Percentiles rank a stretch among this genome's conserved stretches.
Conservation (phyloP, 1,284 basidiomycete species). For the Malassezia cuniculi region DNA sequence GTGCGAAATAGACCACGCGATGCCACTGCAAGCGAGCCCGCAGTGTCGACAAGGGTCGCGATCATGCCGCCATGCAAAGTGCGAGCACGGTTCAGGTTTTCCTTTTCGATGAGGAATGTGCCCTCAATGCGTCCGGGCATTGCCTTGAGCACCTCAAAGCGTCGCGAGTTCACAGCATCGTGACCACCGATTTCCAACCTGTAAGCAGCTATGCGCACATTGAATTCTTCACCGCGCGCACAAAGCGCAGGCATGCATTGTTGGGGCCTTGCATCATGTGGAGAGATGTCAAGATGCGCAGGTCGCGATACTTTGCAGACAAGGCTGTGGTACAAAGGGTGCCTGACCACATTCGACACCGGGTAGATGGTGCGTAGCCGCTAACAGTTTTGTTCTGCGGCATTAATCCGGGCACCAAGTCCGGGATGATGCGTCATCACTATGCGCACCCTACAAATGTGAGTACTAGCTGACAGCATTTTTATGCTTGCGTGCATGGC, state of each 20-base stretch:
- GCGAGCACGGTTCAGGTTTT: slow-evolving; percentile 37
- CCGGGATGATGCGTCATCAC: slow-evolving; percentile 9
- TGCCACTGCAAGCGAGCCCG: slow-evolving; percentile 69
- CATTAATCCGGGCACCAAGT: slow-evolving; percentile 11
- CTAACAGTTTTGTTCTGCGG: slow-evolving; percentile 10
- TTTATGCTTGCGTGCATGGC: slow-evolving; percentile 7
- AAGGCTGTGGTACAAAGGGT: neutral
- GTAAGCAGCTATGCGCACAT: slow-evolving; percentile 7
- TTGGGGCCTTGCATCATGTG: slow-evolving; percentile 2
- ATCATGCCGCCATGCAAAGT: slow-evolving; percentile 71
- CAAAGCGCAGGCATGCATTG: slow-evolving; percentile 22
- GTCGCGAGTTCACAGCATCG: slow-evolving; percentile 27
- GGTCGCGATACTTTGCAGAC: slow-evolving; percentile 7
- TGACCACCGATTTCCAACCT: slow-evolving; percentile 21
- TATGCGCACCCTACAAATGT: slow-evolving; percentile 12
- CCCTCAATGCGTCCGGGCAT: slow-evolving; percentile 24
- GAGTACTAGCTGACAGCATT: slow-evolving; percentile 3
- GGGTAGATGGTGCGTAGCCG: slow-evolving; percentile 2
- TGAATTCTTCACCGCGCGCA: slow-evolving; percentile 13
- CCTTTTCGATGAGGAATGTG: slow-evolving; percentile 18
- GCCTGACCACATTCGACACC: slow-evolving; percentile 4
- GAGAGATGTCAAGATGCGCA: neutral
- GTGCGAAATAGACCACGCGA: slow-evolving; percentile 72
- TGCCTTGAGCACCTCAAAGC: slow-evolving; percentile 21
- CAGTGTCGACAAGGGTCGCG: slow-evolving; percentile 68